A percentile compares a stretch with the other conserved stretches of the same genome.
Evolutionary conservation across 129 eudicot genomes (phyloP).

Genomic region (Erigeron canadensis): DNA sequence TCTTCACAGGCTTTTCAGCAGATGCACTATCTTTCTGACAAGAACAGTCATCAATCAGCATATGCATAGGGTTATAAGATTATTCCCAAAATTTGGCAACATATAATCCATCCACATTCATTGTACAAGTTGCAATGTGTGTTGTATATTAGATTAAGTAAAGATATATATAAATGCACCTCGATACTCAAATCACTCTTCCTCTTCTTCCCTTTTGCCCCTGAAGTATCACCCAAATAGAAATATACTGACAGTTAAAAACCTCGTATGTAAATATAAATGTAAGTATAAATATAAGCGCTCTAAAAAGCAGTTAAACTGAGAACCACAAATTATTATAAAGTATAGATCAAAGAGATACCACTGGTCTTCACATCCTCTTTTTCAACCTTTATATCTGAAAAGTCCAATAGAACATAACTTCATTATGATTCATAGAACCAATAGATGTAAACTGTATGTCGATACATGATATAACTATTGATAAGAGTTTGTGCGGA

Average conservation of each 20-base stretch:
- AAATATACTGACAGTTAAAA: constrained; percentile 1
- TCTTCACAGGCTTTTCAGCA: constrained; percentile 72
- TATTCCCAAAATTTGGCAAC: constrained; percentile 8
- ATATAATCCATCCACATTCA: not conserved
- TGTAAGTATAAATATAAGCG: not conserved
- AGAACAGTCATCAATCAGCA: constrained; percentile 15
- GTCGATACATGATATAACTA: not conserved
- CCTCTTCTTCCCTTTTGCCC: constrained; percentile 84
- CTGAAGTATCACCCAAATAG: constrained; percentile 39
- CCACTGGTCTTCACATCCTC: constrained; percentile 70
- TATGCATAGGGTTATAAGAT: constrained; percentile 9
- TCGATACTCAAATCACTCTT: constrained; percentile 76
- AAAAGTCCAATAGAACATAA: constrained; percentile 22
- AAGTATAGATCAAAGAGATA: constrained; percentile 31
- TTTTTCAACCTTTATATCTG: constrained; percentile 73
- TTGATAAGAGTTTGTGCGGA: not conserved
- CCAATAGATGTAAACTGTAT: constrained; percentile 11
- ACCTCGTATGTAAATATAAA: not conserved
- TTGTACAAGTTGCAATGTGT: not conserved
- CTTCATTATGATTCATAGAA: not conserved
- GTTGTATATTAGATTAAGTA: not conserved
- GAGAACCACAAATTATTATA: not conserved
- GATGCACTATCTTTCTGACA: constrained; percentile 63
- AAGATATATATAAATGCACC: constrained; percentile 40
- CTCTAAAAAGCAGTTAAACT: not conserved